Conservation (phyloP, 495 filamentous ascomycete species). For the Aspergillus carlsbadensis region DNA sequence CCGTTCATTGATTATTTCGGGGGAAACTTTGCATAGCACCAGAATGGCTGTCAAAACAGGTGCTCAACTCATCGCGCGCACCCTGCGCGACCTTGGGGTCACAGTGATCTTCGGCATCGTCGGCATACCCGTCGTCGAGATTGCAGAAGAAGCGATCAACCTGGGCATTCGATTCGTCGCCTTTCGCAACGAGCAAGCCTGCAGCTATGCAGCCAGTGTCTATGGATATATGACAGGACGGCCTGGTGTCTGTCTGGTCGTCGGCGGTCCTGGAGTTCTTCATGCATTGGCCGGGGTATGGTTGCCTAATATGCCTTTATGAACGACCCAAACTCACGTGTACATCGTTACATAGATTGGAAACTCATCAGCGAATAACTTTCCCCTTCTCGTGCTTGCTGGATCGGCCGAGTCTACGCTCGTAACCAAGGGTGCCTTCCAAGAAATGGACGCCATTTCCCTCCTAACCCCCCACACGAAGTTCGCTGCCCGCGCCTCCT, state of each 20-base stretch:
- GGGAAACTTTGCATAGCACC: background rate
- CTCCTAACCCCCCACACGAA: constrained; percentile 61
- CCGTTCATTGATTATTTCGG: too few relatives aligned
- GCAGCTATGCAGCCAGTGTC: constrained; percentile 60
- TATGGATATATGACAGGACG: constrained; percentile 65
- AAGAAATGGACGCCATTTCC: constrained; percentile 60
- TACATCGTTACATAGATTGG: constrained; percentile 39
- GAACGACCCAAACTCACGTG: background rate
- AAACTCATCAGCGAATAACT: constrained; percentile 57
- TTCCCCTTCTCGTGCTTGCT: constrained; percentile 58
- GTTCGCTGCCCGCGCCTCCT: constrained; percentile 48
- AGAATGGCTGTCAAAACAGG: constrained; percentile 46
- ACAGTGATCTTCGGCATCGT: constrained; percentile 64
- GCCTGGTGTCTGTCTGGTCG: constrained; percentile 62
- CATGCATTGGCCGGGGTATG: constrained; percentile 60
- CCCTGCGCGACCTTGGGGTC: constrained; percentile 54
- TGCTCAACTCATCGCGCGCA: constrained; percentile 58
- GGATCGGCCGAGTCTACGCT: constrained; percentile 57
- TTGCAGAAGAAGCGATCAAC: constrained; percentile 62
- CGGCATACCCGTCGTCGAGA: constrained; percentile 64
- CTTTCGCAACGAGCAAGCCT: constrained; percentile 67
- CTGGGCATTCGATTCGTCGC: constrained; percentile 64
- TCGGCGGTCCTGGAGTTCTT: constrained; percentile 64
- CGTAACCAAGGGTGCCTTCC: constrained; percentile 58
- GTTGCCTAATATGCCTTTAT: background rate